These are phyloP conservation scores for Teunomyces panamensis DNA, from an alignment of 805 yeast genomes.

Conservation along the genomic window DNA sequence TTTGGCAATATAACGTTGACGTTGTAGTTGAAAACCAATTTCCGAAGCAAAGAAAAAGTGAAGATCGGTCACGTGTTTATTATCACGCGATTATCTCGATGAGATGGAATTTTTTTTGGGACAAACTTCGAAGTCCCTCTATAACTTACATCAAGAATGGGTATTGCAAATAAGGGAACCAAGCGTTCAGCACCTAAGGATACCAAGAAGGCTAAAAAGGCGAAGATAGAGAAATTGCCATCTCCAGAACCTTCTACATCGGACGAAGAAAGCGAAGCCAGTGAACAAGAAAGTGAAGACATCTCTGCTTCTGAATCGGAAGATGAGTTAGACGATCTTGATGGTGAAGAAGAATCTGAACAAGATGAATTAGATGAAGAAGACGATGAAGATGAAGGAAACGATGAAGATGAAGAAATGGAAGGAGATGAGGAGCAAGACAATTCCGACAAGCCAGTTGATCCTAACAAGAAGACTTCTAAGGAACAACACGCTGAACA, in stretches of 20 bases:
- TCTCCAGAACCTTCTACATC: conserved; percentile 20
- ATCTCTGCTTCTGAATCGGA: conserved; percentile 11
- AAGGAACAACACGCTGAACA: conserved; percentile 81
- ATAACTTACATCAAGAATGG: conserved; percentile 12
- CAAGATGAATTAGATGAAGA: conserved; percentile 21
- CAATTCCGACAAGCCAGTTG: conserved; percentile 15
- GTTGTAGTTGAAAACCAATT: too few relatives aligned
- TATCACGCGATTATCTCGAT: background rate
- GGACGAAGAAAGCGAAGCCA: conserved; percentile 15
- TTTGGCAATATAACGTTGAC: too few relatives aligned
- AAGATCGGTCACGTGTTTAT: background rate
- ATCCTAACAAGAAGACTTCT: conserved; percentile 50
- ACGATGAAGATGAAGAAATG: conserved; percentile 18
- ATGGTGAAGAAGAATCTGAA: conserved; percentile 16
- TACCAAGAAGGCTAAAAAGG: conserved; percentile 18
- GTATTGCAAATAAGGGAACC: conserved; percentile 24
- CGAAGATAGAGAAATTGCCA: conserved; percentile 30
- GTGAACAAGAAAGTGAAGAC: conserved; percentile 4
- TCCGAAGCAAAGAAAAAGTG: background rate
- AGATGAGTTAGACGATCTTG: conserved; percentile 18
- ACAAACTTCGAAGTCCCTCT: background rate
- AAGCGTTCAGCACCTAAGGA: conserved; percentile 26
- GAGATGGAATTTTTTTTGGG: conserved; percentile 3
- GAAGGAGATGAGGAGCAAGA: conserved; percentile 11
- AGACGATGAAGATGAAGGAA: conserved; percentile 19